Conservation (phyloP, 805 yeast species). For the Grigorovia humatica region DNA sequence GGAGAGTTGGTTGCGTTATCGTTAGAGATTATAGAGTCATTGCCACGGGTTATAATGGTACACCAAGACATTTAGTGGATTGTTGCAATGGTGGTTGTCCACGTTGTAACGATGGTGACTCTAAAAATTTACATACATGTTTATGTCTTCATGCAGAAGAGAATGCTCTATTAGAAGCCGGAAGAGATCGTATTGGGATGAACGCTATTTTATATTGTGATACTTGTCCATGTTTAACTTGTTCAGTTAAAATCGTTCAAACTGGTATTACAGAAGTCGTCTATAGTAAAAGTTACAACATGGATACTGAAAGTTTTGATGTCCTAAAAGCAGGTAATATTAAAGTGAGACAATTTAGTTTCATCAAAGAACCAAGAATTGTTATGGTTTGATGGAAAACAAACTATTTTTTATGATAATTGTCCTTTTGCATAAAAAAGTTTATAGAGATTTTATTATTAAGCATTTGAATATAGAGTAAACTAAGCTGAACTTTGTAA, state of each 20-base stretch:
- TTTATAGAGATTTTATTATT: no score
- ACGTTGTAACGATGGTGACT: constrained; percentile 66
- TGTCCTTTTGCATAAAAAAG: no score
- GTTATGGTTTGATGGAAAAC: not conserved
- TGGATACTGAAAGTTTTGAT: constrained; percentile 70
- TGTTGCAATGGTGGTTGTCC: constrained; percentile 95
- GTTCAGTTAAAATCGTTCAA: constrained; percentile 91
- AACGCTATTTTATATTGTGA: constrained; percentile 75
- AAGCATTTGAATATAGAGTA: no score
- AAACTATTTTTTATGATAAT: no score
- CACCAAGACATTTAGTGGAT: constrained; percentile 78
- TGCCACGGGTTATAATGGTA: constrained; percentile 97
- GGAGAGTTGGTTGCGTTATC: constrained; percentile 93
- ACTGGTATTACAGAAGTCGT: constrained; percentile 86
- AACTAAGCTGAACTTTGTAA: no score
- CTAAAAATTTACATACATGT: constrained; percentile 73
- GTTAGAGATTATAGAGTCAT: constrained; percentile 78
- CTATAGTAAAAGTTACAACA: constrained; percentile 82
- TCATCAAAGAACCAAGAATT: constrained; percentile 19
- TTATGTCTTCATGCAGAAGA: constrained; percentile 96
- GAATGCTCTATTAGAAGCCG: constrained; percentile 89
- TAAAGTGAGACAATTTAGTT: constrained; percentile 47
- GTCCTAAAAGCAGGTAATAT: constrained; percentile 73
- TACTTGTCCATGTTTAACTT: constrained; percentile 94
- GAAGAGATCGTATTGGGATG: constrained; percentile 68